These are phyloP conservation scores for Ambispora gerdemannii DNA, from an alignment of 192 early-diverging fungal species.

Conservation along the genomic window DNA sequence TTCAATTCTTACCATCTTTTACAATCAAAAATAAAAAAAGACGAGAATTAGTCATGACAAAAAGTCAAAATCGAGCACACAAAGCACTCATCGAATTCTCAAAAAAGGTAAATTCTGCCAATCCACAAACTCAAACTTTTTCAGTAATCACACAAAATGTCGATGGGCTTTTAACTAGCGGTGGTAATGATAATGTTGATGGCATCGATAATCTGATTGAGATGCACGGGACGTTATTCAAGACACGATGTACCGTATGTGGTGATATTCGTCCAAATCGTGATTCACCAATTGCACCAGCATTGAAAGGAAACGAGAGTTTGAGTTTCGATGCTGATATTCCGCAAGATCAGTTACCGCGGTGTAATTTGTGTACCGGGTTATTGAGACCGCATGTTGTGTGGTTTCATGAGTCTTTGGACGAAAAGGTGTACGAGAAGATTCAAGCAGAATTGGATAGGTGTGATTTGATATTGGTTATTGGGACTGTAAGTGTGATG, in stretches of 20 bases:
- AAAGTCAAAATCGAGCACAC: conserved; percentile 19
- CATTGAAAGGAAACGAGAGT: conserved; percentile 18
- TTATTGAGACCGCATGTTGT: conserved; percentile 30
- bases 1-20: neutral
- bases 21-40: neutral
- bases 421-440: neutral
- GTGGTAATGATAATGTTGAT: too few species aligned
- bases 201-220: conserved; percentile 22
- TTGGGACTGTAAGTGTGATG: conserved; percentile 11
- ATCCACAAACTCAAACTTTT: conserved; percentile 14
- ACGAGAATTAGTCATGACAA: conserved; percentile 27
- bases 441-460: conserved; percentile 13
- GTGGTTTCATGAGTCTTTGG: conserved; percentile 20
- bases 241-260: conserved; percentile 29
- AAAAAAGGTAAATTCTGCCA: conserved; percentile 5
- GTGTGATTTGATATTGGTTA: conserved; percentile 25
- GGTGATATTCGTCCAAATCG: conserved; percentile 19
- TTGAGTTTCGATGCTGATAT: neutral
- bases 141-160: conserved; percentile 32
- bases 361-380: conserved; percentile 12
- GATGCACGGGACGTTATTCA: conserved; percentile 30
- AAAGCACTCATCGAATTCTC: conserved; percentile 22
- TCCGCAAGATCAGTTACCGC: conserved; percentile 13
- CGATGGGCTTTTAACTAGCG: conserved; percentile 4
- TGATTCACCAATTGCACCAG: conserved; percentile 18